These are phyloP conservation scores for Amphicarpaea edgeworthii DNA, from an alignment of 306 rosid genomes.

Conservation along the genomic window DNA sequence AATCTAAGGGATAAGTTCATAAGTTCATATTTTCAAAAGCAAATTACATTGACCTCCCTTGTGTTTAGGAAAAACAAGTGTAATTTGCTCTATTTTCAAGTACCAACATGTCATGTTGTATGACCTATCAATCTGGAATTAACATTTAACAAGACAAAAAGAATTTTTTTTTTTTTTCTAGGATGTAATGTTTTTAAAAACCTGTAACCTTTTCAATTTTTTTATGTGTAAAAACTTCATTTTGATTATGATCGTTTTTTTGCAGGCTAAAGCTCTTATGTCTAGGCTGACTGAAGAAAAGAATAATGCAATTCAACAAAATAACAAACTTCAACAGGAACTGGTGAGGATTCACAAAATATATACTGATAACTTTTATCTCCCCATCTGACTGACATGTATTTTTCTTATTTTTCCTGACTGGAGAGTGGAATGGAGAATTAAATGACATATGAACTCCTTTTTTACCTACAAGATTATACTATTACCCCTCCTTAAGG, in stretches of 20 bases:
- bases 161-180: not conserved
- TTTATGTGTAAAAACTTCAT: constrained; percentile 10
- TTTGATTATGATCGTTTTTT: not conserved
- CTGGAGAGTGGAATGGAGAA: constrained; percentile 4
- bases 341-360: constrained; percentile 62
- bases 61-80: no score
- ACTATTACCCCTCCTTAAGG: constrained; percentile 1
- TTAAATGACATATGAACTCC: constrained; percentile 26
- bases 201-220: not conserved
- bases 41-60: no score
- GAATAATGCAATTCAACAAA: constrained; percentile 70
- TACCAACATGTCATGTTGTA: constrained; percentile 28
- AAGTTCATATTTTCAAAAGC: no score
- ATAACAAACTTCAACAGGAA: constrained; percentile 82
- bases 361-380: not conserved
- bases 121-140: constrained; percentile 4
- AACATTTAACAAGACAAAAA: not conserved
- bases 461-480: constrained; percentile 31
- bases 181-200: constrained; percentile 7
- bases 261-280: constrained; percentile 77
- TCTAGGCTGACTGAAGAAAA: constrained; percentile 76
- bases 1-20: constrained; percentile 31
- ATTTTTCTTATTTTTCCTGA: not conserved
- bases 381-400: not conserved
- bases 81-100: no score